Evolutionary conservation across 164 flowering plant genomes (phyloP), one percentile per base, ranked within the genome.

Genomic region (Warburgia ugandensis): DNA sequence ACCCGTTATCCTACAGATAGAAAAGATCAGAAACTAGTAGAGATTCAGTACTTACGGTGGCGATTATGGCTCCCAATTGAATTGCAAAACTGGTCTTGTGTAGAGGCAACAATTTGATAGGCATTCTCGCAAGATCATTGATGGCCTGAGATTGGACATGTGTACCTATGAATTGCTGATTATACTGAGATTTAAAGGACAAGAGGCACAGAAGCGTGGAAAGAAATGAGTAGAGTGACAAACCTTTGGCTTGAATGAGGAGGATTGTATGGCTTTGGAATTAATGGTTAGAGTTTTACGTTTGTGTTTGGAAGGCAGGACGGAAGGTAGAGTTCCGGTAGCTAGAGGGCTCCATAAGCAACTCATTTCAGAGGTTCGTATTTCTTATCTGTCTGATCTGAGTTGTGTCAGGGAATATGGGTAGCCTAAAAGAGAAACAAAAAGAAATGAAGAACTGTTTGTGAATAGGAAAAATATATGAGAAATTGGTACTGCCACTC

Each of bases 11-110:
- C 3, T 26, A 17, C 6, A 33, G 6, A 2, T 11, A 10, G 42
- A 31, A 7, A 20, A 29, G 22, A n/a, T n/a, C 11, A 31, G 14
- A 26, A 17, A 10, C 6, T 16, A 27, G 19, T 25, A 26, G 27
- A 22, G 25, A 28, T 9, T 0, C 41, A 20, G 14, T 12, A 31
- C 81, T 74, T 74, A 79, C 90, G 25, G 70, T 63, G 51, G 80
- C 76, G 54, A 81, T 53, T 38, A 77, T 42, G 17, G 74, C 71
- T 61, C 74, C 95, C 43, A 73, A 41, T 70, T 77, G 86, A 43
- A 74, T 25, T 6, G 72, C 73, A 65, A 83, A 61, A 46, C 56
- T 53, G 13, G 67, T 21, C 11, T 63, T 74, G 12, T 55, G 53
- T 3, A 42, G 55, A 22, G 37, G 23, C 14, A 52, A 54, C 36